Conservation (phyloP, 2,329 filamentous ascomycete genomes). For the Coniochaeta hoffmannii region DNA sequence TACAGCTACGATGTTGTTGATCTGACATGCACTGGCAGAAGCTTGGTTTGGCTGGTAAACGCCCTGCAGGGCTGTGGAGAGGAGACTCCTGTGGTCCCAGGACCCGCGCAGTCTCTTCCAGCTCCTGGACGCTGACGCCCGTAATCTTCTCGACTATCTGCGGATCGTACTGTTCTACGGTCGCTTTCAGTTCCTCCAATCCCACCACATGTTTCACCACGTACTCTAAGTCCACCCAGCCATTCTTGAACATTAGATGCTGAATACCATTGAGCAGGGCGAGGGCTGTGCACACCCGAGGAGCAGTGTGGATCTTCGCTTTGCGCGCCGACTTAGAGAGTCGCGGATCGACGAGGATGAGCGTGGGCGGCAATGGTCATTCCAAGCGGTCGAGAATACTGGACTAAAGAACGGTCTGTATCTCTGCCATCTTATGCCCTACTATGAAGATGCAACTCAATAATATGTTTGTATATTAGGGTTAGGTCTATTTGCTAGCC, state of each 20-base stretch:
- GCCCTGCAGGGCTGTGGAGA: constrained; percentile 29
- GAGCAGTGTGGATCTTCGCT: constrained; percentile 25
- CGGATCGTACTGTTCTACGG: constrained; percentile 23
- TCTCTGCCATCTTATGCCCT: constrained; percentile 27
- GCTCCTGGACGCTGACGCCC: constrained; percentile 20
- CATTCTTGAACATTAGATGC: constrained; percentile 26
- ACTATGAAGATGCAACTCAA: constrained; percentile 29
- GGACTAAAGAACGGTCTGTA: constrained; percentile 29
- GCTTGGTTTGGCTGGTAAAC: constrained; percentile 32
- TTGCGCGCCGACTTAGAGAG: constrained; percentile 23
- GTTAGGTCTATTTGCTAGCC: no score
- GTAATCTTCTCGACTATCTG: constrained; percentile 25
- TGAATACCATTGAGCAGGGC: constrained; percentile 29
- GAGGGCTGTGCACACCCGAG: constrained; percentile 26
- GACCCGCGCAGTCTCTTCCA: constrained; percentile 23
- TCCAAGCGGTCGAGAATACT: constrained; percentile 25
- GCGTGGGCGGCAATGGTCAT: constrained; percentile 24
- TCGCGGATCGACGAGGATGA: constrained; percentile 28
- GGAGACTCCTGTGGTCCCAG: constrained; percentile 22
- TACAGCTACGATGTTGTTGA: constrained; percentile 35
- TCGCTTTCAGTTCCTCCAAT: constrained; percentile 17
- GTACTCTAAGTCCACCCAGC: constrained; percentile 24
- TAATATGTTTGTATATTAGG: no score
- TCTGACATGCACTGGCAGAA: constrained; percentile 29
- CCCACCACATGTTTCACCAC: constrained; percentile 21